These are phyloP conservation scores for Arctium minus DNA, from an alignment of 129 eudicot genomes.

Conservation along the genomic window DNA sequence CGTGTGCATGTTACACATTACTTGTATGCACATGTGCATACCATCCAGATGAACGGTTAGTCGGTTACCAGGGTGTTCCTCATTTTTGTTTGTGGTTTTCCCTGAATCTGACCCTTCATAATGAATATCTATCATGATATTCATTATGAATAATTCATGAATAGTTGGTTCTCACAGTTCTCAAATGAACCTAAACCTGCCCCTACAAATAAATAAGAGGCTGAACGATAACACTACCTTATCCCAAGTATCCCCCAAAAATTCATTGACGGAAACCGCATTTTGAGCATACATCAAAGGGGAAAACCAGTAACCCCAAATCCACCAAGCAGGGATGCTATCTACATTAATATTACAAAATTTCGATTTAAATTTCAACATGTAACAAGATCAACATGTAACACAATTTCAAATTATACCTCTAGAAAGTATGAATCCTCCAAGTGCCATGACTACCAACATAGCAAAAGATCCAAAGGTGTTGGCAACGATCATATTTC, in stretches of 20 bases:
- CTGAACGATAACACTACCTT: slow-evolving; percentile 32
- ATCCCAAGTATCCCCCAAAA: slow-evolving; percentile 69
- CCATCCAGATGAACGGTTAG: no score
- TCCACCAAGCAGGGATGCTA: slow-evolving; percentile 96
- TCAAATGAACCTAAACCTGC: neutral
- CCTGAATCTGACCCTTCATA: no score
- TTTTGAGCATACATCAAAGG: slow-evolving; percentile 97
- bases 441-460: slow-evolving; percentile 93
- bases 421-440: slow-evolving; percentile 92
- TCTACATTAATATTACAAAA: slow-evolving; percentile 30
- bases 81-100: no score
- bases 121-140: no score
- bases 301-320: slow-evolving; percentile 99
- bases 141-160: neutral
- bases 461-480: slow-evolving; percentile 96
- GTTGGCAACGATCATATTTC: slow-evolving; percentile 89
- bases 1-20: no score
- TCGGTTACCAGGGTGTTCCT: no score
- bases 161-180: neutral
- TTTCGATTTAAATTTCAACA: neutral
- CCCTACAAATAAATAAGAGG: neutral
- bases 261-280: slow-evolving; percentile 91
- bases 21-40: no score
- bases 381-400: neutral
- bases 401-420: slow-evolving; percentile 36